A percentile compares a stretch with the other conserved stretches of the same genome.
phyloP scores from a whole-genome alignment of 1,139 yeast species.

The Candida dubliniensis region DNA sequence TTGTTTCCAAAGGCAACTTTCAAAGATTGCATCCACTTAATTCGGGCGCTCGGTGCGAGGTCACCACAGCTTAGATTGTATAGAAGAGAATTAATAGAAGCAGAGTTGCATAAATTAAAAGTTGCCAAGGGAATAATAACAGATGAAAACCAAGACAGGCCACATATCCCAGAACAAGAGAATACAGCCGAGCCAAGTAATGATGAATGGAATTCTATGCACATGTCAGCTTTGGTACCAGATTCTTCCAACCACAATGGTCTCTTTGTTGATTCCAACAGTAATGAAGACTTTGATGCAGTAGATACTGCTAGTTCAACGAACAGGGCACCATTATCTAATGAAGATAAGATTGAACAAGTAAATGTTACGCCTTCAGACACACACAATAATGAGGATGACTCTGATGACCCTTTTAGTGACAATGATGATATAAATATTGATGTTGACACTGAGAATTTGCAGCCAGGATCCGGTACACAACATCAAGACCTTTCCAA shows the following conservation, averaged over 20 bases:
- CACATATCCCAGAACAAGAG: constrained; percentile 5
- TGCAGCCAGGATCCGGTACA: neutral
- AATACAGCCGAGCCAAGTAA: constrained; percentile 20
- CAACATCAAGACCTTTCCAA: constrained; percentile 14
- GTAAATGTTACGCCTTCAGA: neutral
- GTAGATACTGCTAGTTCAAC: neutral
- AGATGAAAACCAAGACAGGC: neutral
- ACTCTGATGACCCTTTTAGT: constrained; percentile 21
- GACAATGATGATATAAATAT: constrained; percentile 21
- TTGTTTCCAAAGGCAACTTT: constrained; percentile 78
- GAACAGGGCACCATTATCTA: neutral
- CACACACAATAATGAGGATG: constrained; percentile 19
- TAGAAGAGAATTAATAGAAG: constrained; percentile 36
- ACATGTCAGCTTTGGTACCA: neutral
- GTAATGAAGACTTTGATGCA: neutral
- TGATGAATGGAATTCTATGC: constrained; percentile 3
- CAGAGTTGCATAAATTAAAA: constrained; percentile 35
- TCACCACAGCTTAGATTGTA: constrained; percentile 36
- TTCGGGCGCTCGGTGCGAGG: constrained; percentile 34
- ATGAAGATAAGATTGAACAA: neutral
- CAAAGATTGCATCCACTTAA: constrained; percentile 51
- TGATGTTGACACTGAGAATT: no score
- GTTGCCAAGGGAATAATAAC: constrained; percentile 32
- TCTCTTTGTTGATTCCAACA: constrained; percentile 4
- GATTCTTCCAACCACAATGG: neutral